A percentile compares a stretch with the other conserved stretches of the same genome.
These are phyloP conservation scores for Curvularia hawaiiensis DNA, from an alignment of 2,329 filamentous ascomycete genomes.

Conservation along the genomic window DNA sequence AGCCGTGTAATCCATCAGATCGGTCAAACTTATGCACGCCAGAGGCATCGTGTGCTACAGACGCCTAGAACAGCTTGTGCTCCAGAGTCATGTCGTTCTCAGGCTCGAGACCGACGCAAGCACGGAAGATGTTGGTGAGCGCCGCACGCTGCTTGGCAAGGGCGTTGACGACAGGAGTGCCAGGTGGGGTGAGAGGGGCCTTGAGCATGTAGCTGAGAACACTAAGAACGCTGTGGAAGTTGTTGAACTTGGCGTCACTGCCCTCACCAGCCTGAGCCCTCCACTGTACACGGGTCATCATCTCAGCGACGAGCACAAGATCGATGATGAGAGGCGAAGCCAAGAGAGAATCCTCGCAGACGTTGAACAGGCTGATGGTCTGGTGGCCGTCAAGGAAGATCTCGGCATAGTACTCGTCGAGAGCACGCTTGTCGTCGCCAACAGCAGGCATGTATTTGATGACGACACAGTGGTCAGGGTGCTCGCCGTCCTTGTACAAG, in stretches of 20 bases:
- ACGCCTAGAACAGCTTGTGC: slow-evolving; percentile 81
- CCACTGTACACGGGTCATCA: slow-evolving; percentile 99
- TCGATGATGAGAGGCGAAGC: slow-evolving; percentile 98
- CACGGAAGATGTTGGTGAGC: slow-evolving; percentile 97
- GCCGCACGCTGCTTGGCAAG: slow-evolving; percentile 95
- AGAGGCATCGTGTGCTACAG: neutral
- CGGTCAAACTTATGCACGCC: neutral
- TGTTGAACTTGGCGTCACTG: slow-evolving; percentile 73
- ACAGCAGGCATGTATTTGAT: slow-evolving; percentile 99
- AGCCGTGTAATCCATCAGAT: neutral
- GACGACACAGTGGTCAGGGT: slow-evolving; percentile 97
- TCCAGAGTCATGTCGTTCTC: slow-evolving; percentile 99
- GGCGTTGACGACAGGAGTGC: slow-evolving; percentile 93
- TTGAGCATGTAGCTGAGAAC: slow-evolving; percentile 99
- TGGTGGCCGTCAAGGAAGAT: slow-evolving; percentile 99
- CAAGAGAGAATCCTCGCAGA: slow-evolving; percentile 97
- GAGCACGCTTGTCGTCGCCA: slow-evolving; percentile 97
- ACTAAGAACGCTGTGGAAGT: slow-evolving; percentile 96
- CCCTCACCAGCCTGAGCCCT: slow-evolving; percentile 62
- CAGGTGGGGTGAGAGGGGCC: slow-evolving; percentile 90
- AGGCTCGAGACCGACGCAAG: slow-evolving; percentile 93
- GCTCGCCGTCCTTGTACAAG: slow-evolving; percentile 88
- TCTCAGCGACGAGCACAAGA: slow-evolving; percentile 87
- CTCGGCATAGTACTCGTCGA: slow-evolving; percentile 99
- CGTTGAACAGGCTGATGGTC: slow-evolving; percentile 98